phyloP scores from a whole-genome alignment of 2,329 filamentous ascomycete genomes.

The Nannizzia gypsea region DNA sequence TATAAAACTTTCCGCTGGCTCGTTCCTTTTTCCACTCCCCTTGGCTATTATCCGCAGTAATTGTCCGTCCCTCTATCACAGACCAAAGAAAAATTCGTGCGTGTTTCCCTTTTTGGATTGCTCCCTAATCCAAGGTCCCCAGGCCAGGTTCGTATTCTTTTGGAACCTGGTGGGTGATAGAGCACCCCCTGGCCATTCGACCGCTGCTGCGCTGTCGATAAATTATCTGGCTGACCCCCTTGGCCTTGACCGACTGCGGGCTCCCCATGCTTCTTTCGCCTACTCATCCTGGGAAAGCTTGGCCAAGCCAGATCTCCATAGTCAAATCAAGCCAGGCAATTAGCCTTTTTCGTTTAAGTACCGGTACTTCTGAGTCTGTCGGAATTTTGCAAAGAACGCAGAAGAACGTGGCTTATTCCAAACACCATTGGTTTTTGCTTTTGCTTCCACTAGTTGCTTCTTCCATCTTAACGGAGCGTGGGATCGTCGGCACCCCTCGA shows the following conservation, averaged over 20 bases:
- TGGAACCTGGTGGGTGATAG: not conserved
- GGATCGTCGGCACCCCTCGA: not conserved
- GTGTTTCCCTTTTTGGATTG: not conserved
- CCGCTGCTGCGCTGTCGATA: not conserved
- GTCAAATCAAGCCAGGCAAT: not conserved
- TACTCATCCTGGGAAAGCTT: constrained; percentile 6
- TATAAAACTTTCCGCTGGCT: not conserved
- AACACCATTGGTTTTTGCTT: not conserved
- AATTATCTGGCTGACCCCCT: too few relatives aligned
- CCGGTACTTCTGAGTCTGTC: not conserved
- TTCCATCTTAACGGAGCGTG: not conserved
- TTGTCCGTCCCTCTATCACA: too few relatives aligned
- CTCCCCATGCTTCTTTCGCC: not conserved
- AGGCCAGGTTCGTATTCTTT: not conserved
- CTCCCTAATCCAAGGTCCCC: not conserved
- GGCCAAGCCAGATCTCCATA: constrained; percentile 5
- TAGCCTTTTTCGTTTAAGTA: not conserved
- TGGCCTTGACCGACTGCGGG: too few relatives aligned
- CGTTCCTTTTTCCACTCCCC: not conserved
- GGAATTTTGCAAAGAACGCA: not conserved
- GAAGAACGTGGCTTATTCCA: not conserved
- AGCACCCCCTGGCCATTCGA: not conserved
- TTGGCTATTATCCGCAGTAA: too few relatives aligned
- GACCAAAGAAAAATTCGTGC: too few relatives aligned
- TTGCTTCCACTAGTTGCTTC: not conserved